phyloP scores from a whole-genome alignment of 139 green algal species.

The Eudorina sp. region DNA sequence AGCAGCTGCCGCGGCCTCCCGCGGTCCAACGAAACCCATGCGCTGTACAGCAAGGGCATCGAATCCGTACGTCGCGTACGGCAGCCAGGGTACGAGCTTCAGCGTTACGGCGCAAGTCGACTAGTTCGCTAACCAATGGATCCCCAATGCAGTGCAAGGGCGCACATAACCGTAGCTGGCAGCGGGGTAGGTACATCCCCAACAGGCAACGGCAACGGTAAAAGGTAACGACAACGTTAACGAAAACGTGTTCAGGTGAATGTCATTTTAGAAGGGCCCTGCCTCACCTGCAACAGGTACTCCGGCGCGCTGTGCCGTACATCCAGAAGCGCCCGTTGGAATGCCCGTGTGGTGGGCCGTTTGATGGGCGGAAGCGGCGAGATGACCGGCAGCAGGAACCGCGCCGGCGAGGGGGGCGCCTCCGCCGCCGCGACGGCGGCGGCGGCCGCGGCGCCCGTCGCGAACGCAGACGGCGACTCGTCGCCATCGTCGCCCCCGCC shows the following conservation, averaged over 20 bases:
- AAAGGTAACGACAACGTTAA: too few species aligned
- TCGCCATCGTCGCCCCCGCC: neutral
- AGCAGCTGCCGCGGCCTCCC: neutral
- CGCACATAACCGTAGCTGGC: too few species aligned
- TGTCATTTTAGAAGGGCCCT: too few species aligned
- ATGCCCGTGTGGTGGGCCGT: constrained; percentile 34
- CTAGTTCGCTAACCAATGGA: too few species aligned
- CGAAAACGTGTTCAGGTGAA: too few species aligned
- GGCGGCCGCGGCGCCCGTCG: neutral
- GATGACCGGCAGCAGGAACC: neutral
- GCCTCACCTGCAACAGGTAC: constrained; percentile 23
- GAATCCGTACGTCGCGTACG: too few species aligned
- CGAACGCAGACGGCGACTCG: neutral
- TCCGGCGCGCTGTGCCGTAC: constrained; percentile 11
- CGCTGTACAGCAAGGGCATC: too few species aligned
- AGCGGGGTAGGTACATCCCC: too few species aligned
- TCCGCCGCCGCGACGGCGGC: neutral
- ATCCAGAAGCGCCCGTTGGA: neutral
- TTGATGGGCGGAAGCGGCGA: neutral
- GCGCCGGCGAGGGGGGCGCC: neutral
- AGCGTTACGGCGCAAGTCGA: too few species aligned
- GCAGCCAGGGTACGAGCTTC: too few species aligned
- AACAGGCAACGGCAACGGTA: too few species aligned
- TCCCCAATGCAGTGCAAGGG: too few species aligned
- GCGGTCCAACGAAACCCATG: neutral